A percentile compares a stretch with the other conserved stretches of the same genome.
These are phyloP conservation scores for Cytospora paraplurivora DNA, from an alignment of 2,329 filamentous ascomycete genomes.

Conservation along the genomic window DNA sequence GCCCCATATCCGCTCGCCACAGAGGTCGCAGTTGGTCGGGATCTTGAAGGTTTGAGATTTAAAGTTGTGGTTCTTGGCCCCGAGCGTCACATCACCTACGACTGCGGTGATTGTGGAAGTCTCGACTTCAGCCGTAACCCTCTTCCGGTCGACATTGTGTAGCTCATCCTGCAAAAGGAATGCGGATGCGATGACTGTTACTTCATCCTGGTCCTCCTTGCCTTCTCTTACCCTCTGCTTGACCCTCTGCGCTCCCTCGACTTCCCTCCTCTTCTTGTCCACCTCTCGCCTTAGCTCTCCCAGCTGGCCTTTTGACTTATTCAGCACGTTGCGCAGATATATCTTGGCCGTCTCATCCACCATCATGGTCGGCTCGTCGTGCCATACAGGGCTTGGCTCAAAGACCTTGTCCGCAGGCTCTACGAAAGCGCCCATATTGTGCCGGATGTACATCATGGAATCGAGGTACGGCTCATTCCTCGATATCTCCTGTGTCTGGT, in stretches of 20 bases:
- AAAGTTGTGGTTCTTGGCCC: conserved; percentile 95
- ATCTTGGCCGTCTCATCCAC: conserved; percentile 85
- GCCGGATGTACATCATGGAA: conserved; percentile 96
- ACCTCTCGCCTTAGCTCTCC: conserved; percentile 79
- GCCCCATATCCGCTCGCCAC: conserved; percentile 96
- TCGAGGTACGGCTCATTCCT: conserved; percentile 88
- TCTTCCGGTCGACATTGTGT: conserved; percentile 80
- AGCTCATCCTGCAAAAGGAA: conserved; percentile 83
- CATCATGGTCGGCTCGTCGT: conserved; percentile 86
- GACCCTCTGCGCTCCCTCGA: conserved; percentile 73
- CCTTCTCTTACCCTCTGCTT: conserved; percentile 80
- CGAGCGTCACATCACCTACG: conserved; percentile 89
- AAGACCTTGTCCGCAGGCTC: conserved; percentile 85
- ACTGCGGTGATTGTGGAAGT: conserved; percentile 88
- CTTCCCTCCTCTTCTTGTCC: conserved; percentile 82
- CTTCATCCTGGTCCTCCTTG: conserved; percentile 85
- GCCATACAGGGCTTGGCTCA: conserved; percentile 95
- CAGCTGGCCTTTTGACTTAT: conserved; percentile 84
- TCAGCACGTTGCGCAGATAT: conserved; percentile 86
- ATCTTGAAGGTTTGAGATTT: conserved; percentile 99
- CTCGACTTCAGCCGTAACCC: conserved; percentile 88
- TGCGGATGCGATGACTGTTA: conserved; percentile 78
- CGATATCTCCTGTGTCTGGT: conserved; percentile 77
- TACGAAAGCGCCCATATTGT: conserved; percentile 81
- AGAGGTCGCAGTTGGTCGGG: conserved; percentile 96